These are phyloP conservation scores for Thermomyces lanuginosus DNA, from an alignment of 2,329 filamentous ascomycete species.

Conservation along the genomic window DNA sequence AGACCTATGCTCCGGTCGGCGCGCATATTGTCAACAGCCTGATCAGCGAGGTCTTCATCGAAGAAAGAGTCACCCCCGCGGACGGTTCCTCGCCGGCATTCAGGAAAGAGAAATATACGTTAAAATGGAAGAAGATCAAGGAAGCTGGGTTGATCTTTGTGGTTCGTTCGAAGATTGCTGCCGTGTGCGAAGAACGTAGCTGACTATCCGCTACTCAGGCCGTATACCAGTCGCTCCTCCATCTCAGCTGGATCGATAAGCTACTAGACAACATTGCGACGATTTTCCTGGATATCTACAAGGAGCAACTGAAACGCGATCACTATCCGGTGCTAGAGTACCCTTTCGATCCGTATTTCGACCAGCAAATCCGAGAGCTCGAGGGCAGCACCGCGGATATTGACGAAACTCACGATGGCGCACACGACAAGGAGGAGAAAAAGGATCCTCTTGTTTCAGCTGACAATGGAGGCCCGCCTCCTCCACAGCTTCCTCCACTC, in stretches of 20 bases:
- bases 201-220: slow-evolving; percentile 40
- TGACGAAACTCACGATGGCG: slow-evolving; percentile 29
- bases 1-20: slow-evolving; percentile 64
- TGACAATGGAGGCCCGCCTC: slow-evolving; percentile 33
- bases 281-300: slow-evolving; percentile 81
- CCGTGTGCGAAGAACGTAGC: slow-evolving; percentile 6
- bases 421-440: slow-evolving; percentile 18
- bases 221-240: slow-evolving; percentile 87
- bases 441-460: slow-evolving; percentile 34
- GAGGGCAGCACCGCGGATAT: slow-evolving; percentile 24
- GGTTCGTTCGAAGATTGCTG: slow-evolving; percentile 35
- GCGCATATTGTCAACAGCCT: slow-evolving; percentile 80
- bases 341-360: slow-evolving; percentile 83
- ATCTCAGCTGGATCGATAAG: slow-evolving; percentile 93
- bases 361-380: slow-evolving; percentile 75
- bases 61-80: slow-evolving; percentile 59
- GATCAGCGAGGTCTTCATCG: slow-evolving; percentile 93
- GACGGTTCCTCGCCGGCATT: slow-evolving; percentile 54
- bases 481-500: slow-evolving; percentile 36
- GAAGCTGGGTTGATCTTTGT: slow-evolving; percentile 93
- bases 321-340: slow-evolving; percentile 67
- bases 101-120: slow-evolving; percentile 78
- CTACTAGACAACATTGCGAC: slow-evolving; percentile 88
- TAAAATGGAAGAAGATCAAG: slow-evolving; percentile 87
- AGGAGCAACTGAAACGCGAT: slow-evolving; percentile 66